Conservation (phyloP, 495 filamentous ascomycete genomes). For the Pseudomonodictys pantanalensis region DNA sequence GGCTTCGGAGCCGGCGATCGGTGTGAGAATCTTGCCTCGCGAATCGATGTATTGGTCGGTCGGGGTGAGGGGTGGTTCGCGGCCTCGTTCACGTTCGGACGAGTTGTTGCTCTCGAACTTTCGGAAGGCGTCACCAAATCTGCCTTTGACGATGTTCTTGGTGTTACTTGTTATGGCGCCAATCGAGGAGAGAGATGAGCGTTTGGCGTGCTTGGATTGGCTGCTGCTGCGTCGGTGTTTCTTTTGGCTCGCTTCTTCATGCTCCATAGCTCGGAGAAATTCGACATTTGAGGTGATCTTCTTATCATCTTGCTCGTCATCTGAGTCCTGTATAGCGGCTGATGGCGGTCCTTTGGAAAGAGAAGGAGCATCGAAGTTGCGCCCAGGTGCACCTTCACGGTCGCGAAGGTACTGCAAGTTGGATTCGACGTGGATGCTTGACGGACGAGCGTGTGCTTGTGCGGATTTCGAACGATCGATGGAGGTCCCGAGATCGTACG, state of each 20-base stretch:
- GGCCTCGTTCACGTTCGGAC: constrained; percentile 37
- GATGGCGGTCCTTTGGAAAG: constrained; percentile 37
- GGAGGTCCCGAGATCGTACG: constrained; percentile 57
- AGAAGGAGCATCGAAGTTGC: constrained; percentile 39
- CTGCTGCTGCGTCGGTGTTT: constrained; percentile 64
- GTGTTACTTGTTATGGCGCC: constrained; percentile 74
- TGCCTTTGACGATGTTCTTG: constrained; percentile 82
- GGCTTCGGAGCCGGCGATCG: constrained; percentile 73
- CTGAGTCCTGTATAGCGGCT: constrained; percentile 42
- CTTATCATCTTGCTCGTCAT: constrained; percentile 53
- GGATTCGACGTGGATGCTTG: constrained; percentile 74
- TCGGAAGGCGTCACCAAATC: constrained; percentile 94
- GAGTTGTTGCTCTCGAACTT: constrained; percentile 74
- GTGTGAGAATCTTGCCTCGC: constrained; percentile 50
- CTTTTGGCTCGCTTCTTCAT: constrained; percentile 60
- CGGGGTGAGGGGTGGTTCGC: constrained; percentile 22
- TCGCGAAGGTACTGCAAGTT: constrained; percentile 74
- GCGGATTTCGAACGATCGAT: constrained; percentile 62
- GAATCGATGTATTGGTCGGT: constrained; percentile 27
- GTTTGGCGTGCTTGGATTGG: constrained; percentile 67
- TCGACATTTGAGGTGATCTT: constrained; percentile 85
- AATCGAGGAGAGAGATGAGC: constrained; percentile 74
- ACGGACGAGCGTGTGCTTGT: constrained; percentile 61
- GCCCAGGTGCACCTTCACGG: constrained; percentile 45
- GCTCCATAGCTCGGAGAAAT: constrained; percentile 78